These are phyloP conservation scores for Sechiopsis laciniata DNA, from an alignment of 306 rosid genomes.

Conservation along the genomic window DNA sequence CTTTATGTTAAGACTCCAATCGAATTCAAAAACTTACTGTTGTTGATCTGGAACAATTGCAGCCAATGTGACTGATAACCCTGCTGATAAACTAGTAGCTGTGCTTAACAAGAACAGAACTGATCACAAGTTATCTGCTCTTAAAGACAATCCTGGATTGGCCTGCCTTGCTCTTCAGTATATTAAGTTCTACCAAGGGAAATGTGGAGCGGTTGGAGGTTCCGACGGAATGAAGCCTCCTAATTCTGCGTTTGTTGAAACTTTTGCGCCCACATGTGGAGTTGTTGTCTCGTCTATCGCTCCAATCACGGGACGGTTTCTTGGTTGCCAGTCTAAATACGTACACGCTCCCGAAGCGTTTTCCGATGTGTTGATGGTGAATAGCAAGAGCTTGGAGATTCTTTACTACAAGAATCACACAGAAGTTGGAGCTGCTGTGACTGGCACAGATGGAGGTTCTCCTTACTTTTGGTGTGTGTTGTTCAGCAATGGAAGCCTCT, in stretches of 20 bases:
- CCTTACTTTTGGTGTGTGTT: constrained; percentile 94
- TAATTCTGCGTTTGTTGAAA: constrained; percentile 59
- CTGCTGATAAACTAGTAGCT: constrained; percentile 39
- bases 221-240: constrained; percentile 75
- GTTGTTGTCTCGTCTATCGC: constrained; percentile 51
- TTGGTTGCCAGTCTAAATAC: constrained; percentile 80
- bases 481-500: constrained; percentile 66
- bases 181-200: constrained; percentile 71
- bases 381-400: constrained; percentile 64
- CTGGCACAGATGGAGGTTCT: constrained; percentile 75
- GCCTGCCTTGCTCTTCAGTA: constrained; percentile 89
- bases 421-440: constrained; percentile 82
- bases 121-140: constrained; percentile 32
- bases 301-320: constrained; percentile 71
- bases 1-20: neutral
- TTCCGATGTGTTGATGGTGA: constrained; percentile 57
- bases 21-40: neutral
- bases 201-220: constrained; percentile 79
- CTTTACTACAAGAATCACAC: constrained; percentile 67
- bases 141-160: constrained; percentile 59
- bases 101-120: constrained; percentile 44
- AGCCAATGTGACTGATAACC: constrained; percentile 45
- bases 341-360: constrained; percentile 61
- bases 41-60: constrained; percentile 28
- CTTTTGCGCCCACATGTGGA: constrained; percentile 78